Conservation (phyloP, 2,329 filamentous ascomycete species). For the Aquanectria penicillioides region DNA sequence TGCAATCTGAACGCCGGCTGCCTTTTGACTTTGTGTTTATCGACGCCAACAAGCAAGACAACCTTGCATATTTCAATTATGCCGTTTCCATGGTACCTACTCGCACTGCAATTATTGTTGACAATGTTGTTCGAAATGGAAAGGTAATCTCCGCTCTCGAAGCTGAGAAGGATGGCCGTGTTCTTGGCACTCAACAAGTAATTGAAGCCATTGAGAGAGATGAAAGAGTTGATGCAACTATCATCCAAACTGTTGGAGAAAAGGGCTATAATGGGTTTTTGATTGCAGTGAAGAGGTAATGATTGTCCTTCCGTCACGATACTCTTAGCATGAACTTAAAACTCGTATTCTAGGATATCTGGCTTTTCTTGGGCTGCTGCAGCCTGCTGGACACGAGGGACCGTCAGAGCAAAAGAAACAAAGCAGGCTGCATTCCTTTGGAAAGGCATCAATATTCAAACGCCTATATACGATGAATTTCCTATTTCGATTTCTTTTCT, state of each 20-base stretch:
- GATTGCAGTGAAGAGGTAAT: background rate
- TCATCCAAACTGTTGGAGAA: background rate
- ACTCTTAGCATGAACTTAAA: too few relatives aligned
- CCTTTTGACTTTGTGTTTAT: conserved; percentile 10
- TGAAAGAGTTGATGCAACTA: background rate
- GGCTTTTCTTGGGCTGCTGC: too few relatives aligned
- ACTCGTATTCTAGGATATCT: too few relatives aligned
- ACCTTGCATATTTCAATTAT: conserved; percentile 4
- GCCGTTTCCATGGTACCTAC: background rate
- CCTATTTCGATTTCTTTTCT: too few relatives aligned
- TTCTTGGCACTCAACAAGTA: background rate
- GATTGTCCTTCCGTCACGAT: too few relatives aligned
- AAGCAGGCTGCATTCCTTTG: too few relatives aligned
- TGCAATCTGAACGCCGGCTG: background rate
- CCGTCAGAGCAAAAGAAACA: too few relatives aligned
- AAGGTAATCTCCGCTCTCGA: background rate
- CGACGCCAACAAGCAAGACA: conserved; percentile 10
- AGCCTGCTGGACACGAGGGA: too few relatives aligned
- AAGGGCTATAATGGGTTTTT: conserved; percentile 7
- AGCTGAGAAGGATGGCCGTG: background rate
- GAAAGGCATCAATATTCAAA: too few relatives aligned
- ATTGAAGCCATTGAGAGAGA: conserved; percentile 3
- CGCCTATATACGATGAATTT: too few relatives aligned
- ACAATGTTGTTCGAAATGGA: background rate
- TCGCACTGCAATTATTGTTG: background rate